These are phyloP conservation scores for Sporisorium reilianum DNA, from an alignment of 1,284 basidiomycete genomes.

Conservation along the genomic window DNA sequence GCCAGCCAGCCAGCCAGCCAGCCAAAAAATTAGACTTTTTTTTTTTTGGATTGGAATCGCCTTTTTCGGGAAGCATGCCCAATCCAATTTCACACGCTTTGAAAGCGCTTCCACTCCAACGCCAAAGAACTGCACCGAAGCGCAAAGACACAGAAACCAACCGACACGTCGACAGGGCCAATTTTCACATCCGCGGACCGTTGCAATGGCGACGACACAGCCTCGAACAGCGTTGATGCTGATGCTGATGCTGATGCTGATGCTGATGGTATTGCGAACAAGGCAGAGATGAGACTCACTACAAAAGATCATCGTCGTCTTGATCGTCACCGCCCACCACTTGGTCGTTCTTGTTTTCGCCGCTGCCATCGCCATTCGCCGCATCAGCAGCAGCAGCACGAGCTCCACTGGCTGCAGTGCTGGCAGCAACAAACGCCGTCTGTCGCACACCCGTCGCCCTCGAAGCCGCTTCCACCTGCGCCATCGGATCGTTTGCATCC, in stretches of 20 bases:
- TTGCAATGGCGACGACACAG: slow-evolving; percentile 1
- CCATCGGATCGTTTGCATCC: slow-evolving; percentile 74
- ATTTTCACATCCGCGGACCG: slow-evolving; percentile 2
- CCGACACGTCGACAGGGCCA: slow-evolving; percentile 7
- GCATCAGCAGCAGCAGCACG: slow-evolving; percentile 78
- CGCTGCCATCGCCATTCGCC: slow-evolving; percentile 73
- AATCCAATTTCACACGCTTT: background rate
- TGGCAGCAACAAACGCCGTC: slow-evolving; percentile 57
- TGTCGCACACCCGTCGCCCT: slow-evolving; percentile 14
- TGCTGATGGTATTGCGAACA: background rate
- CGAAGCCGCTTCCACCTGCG: slow-evolving; percentile 69
- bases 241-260: background rate
- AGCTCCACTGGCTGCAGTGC: slow-evolving; percentile 73
- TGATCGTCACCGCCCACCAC: slow-evolving; percentile 58
- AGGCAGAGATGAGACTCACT: background rate
- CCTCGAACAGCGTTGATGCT: background rate
- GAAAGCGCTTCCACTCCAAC: too few relatives aligned
- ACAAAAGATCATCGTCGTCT: slow-evolving; percentile 68
- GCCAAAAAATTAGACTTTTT: slow-evolving; percentile 1
- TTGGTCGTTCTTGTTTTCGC: slow-evolving; percentile 53
- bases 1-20: too few relatives aligned
- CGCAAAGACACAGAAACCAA: background rate
- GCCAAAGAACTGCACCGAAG: slow-evolving; percentile 7
- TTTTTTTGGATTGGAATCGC: background rate
- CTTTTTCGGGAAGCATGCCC: background rate